Percentiles rank a stretch among this genome's conserved stretches.
phyloP scores from a whole-genome alignment of 2,329 filamentous ascomycete genomes.

The Aspergillus sp. region DNA sequence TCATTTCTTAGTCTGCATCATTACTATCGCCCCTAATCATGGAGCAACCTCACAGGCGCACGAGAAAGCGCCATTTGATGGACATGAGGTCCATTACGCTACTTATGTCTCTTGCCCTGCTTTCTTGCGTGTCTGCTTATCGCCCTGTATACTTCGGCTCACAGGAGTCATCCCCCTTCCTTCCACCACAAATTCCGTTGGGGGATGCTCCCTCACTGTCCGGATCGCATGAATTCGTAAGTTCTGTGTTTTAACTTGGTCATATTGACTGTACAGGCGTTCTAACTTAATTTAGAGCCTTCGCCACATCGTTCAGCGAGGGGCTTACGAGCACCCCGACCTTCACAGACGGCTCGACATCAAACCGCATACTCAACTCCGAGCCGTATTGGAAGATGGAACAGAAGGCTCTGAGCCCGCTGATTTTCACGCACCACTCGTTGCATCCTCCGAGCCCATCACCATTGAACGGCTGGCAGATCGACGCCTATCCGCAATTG shows the following conservation, averaged over 20 bases:
- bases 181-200: constrained; percentile 36
- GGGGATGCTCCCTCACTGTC: constrained; percentile 19
- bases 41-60: constrained; percentile 16
- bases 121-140: constrained; percentile 24
- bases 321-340: constrained; percentile 72
- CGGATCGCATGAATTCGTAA: constrained; percentile 39
- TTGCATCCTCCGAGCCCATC: constrained; percentile 62
- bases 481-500: constrained; percentile 71
- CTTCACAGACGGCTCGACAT: constrained; percentile 79
- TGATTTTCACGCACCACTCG: constrained; percentile 53
- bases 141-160: constrained; percentile 25
- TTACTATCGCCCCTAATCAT: constrained; percentile 22
- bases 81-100: constrained; percentile 17
- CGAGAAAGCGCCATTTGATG: constrained; percentile 16
- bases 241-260: constrained; percentile 2
- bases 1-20: constrained; percentile 13
- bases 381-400: constrained; percentile 41
- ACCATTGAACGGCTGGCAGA: constrained; percentile 81
- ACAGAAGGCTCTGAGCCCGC: constrained; percentile 37
- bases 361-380: constrained; percentile 57
- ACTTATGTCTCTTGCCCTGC: constrained; percentile 23
- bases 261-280: background rate
- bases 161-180: constrained; percentile 26
- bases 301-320: constrained; percentile 90
- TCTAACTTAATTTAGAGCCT: constrained; percentile 46